phyloP scores from a whole-genome alignment of 345 rosid species.

The Eucalyptus leucophloia region DNA sequence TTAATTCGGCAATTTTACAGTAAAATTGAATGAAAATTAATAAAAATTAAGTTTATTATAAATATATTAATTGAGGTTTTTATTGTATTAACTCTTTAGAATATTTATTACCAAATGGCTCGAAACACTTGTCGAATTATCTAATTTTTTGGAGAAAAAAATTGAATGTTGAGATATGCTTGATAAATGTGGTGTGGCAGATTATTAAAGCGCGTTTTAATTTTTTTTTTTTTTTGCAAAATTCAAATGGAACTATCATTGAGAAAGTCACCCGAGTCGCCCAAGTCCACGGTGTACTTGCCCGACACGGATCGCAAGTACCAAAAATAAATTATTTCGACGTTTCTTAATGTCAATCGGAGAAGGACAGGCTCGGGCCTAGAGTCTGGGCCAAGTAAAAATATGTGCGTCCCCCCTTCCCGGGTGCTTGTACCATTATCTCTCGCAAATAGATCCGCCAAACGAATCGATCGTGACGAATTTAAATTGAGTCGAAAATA shows the following conservation, averaged over 20 bases:
- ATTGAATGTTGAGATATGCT: not conserved
- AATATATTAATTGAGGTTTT: not conserved
- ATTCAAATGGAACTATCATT: not conserved
- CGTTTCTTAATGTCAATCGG: not conserved
- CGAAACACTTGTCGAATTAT: too few species aligned
- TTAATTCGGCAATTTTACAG: too few species aligned
- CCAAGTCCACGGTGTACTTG: not conserved
- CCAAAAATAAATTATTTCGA: not conserved
- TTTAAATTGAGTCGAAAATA: not conserved
- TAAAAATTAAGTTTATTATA: rapidly evolving
- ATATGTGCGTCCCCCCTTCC: not conserved
- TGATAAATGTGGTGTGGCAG: not conserved
- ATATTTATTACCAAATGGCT: not conserved
- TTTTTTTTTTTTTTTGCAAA: not conserved
- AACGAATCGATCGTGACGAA: rapidly evolving
- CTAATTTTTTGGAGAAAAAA: not conserved
- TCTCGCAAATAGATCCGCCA: too few species aligned
- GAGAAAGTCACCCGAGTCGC: not conserved
- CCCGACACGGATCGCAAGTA: not conserved
- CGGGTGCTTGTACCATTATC: not conserved
- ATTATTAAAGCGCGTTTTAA: not conserved
- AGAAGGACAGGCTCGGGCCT: not conserved
- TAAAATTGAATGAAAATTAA: too few species aligned
- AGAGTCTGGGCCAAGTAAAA: not conserved
- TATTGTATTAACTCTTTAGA: too few species aligned